phyloP scores from a whole-genome alignment of 345 rosid species.

The Psidium guajava region DNA sequence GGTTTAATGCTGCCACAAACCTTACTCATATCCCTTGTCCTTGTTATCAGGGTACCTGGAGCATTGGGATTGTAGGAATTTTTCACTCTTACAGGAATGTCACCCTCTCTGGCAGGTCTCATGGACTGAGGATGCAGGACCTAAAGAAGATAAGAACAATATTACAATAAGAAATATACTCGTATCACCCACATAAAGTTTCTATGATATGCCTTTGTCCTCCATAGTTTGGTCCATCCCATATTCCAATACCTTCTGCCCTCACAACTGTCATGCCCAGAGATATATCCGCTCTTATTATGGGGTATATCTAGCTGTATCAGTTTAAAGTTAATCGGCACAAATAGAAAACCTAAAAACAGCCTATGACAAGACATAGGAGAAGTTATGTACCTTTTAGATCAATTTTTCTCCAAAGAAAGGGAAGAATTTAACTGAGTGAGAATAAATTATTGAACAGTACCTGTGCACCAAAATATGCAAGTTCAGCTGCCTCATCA shows the following conservation, averaged over 20 bases:
- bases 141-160: constrained; percentile 16
- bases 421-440: background rate
- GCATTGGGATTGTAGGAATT: constrained; percentile 95
- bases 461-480: constrained; percentile 99
- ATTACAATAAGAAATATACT: background rate
- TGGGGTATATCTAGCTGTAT: background rate
- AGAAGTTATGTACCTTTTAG: background rate
- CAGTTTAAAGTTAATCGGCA: background rate
- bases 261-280: background rate
- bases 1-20: constrained; percentile 24
- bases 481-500: constrained; percentile 99
- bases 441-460: background rate
- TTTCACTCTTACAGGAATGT: constrained; percentile 95
- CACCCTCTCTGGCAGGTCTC: constrained; percentile 99
- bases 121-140: constrained; percentile 98
- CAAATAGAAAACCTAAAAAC: background rate
- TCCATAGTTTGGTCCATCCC: background rate
- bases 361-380: background rate
- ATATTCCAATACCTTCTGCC: background rate
- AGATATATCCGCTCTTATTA: background rate
- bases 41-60: constrained; percentile 92
- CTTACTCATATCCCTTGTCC: constrained; percentile 84
- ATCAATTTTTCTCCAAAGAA: background rate
- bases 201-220: background rate
- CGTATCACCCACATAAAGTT: background rate